Evolutionary conservation across 768 basidiomycete species (phyloP).

Genomic region (Hericium coralloides): DNA sequence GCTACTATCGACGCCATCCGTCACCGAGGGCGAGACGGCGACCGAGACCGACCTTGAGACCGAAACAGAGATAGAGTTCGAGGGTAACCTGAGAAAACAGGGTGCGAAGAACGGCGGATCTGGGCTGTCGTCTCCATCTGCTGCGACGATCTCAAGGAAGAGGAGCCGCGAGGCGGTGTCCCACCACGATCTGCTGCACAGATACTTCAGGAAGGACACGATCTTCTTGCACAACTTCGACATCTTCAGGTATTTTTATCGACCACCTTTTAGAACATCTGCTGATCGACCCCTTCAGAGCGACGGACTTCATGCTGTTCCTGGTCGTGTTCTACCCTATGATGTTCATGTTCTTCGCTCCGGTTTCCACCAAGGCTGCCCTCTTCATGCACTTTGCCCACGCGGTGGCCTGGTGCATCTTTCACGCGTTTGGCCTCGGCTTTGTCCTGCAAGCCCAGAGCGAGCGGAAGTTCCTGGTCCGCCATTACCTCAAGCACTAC

Average conservation of each 20-base stretch:
- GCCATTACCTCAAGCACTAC: slow-evolving; percentile 93
- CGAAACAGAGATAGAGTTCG: slow-evolving; percentile 28
- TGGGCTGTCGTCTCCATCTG: not conserved
- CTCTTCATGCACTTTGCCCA: slow-evolving; percentile 74
- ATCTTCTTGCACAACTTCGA: slow-evolving; percentile 79
- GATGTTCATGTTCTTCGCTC: slow-evolving; percentile 49
- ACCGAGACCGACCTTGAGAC: slow-evolving; percentile 57
- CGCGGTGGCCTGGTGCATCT: slow-evolving; percentile 74
- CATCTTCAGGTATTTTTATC: slow-evolving; percentile 57
- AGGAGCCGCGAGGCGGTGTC: slow-evolving; percentile 31
- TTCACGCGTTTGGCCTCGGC: slow-evolving; percentile 87
- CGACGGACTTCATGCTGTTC: slow-evolving; percentile 76
- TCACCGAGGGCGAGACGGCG: slow-evolving; percentile 64
- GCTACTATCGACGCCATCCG: slow-evolving; percentile 43
- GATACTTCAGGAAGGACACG: slow-evolving; percentile 85
- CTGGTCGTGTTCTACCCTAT: slow-evolving; percentile 65
- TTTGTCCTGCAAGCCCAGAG: slow-evolving; percentile 78
- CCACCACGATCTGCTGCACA: slow-evolving; percentile 83
- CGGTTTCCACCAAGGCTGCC: slow-evolving; percentile 36
- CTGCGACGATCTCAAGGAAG: not conserved
- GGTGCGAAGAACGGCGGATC: slow-evolving; percentile 6
- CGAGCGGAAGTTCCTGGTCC: slow-evolving; percentile 78
- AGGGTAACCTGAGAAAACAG: not conserved
- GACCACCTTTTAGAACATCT: not conserved
- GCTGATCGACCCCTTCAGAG: slow-evolving; percentile 34